Percentiles rank a stretch among this genome's conserved stretches.
Conservation (phyloP, 2,329 filamentous ascomycete genomes). For the Cladophialophora chaetospira region DNA sequence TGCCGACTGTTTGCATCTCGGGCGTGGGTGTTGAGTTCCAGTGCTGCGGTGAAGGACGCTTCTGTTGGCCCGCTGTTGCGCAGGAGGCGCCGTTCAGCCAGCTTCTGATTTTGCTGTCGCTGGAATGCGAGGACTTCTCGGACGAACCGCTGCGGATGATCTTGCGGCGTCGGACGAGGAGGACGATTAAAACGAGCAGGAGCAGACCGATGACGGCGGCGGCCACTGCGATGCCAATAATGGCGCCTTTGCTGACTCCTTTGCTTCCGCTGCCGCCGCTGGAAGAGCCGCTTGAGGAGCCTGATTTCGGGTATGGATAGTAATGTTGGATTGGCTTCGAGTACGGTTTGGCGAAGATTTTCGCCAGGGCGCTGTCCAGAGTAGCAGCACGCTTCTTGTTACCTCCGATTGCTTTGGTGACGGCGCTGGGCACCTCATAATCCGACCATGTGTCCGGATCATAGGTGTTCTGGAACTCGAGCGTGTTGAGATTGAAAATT, state of each 20-base stretch:
- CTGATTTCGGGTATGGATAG: slow-evolving; percentile 58
- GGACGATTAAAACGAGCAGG: slow-evolving; percentile 52
- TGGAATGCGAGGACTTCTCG: slow-evolving; percentile 23
- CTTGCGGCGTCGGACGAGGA: slow-evolving; percentile 53
- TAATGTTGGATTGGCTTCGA: slow-evolving; percentile 57
- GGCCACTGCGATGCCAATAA: slow-evolving; percentile 65
- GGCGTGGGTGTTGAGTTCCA: slow-evolving; percentile 9
- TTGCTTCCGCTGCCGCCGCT: slow-evolving; percentile 6
- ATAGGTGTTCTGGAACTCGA: slow-evolving; percentile 38
- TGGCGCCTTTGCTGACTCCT: slow-evolving; percentile 48
- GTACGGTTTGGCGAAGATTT: slow-evolving; percentile 60
- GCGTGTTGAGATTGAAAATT: slow-evolving; percentile 45
- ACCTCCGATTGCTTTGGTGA: slow-evolving; percentile 41
- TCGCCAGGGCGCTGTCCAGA: slow-evolving; percentile 46
- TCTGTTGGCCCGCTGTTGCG: neutral
- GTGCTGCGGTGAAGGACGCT: slow-evolving; percentile 7
- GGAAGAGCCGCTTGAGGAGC: slow-evolving; percentile 30
- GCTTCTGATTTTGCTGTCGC: slow-evolving; percentile 22
- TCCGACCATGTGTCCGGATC: slow-evolving; percentile 37
- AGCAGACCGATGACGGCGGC: slow-evolving; percentile 57
- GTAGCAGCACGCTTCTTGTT: slow-evolving; percentile 39
- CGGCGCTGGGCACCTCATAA: slow-evolving; percentile 37
- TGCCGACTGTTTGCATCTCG: slow-evolving; percentile 16
- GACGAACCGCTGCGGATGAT: slow-evolving; percentile 27
- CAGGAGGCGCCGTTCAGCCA: slow-evolving; percentile 28